phyloP scores from a whole-genome alignment of 2,329 filamentous ascomycete genomes.

The Magnaporthales sp. region DNA sequence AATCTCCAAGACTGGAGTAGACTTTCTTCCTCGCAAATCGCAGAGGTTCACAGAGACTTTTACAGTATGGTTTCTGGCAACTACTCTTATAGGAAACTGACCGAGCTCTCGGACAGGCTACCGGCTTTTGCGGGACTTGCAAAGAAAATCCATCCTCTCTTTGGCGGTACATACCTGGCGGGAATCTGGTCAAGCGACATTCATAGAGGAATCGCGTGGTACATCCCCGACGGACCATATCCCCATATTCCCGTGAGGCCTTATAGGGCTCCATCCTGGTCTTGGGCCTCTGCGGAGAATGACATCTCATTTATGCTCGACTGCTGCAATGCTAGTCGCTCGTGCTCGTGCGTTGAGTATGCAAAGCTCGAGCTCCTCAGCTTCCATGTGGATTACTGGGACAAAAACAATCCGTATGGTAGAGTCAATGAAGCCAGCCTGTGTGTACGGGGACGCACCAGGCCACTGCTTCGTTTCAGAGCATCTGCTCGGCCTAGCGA shows the following conservation, averaged over 20 bases:
- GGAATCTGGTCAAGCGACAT: slow-evolving; percentile 4
- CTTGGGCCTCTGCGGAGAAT: not conserved
- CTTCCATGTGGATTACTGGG: not conserved
- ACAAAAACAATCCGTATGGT: not conserved
- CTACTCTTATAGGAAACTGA: not conserved
- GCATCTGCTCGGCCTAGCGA: not conserved
- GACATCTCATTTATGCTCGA: not conserved
- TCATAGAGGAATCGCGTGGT: not conserved
- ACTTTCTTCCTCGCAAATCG: not conserved
- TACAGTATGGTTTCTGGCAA: not conserved
- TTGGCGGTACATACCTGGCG: slow-evolving; percentile 1
- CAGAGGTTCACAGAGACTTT: not conserved
- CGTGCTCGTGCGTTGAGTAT: not conserved
- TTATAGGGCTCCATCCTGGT: slow-evolving; percentile 1
- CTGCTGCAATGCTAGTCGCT: not conserved
- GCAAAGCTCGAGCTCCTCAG: not conserved
- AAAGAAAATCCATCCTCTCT: not conserved
- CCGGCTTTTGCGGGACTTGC: not conserved
- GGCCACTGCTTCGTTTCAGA: not conserved
- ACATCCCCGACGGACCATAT: too few species aligned
- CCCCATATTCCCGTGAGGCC: not conserved
- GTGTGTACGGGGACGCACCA: not conserved
- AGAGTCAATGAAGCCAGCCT: not conserved
- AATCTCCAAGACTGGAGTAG: not conserved
- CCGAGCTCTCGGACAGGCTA: not conserved